Evolutionary conservation across 2,329 filamentous ascomycete genomes (phyloP).

Genomic region (Fusarium staphyleae): DNA sequence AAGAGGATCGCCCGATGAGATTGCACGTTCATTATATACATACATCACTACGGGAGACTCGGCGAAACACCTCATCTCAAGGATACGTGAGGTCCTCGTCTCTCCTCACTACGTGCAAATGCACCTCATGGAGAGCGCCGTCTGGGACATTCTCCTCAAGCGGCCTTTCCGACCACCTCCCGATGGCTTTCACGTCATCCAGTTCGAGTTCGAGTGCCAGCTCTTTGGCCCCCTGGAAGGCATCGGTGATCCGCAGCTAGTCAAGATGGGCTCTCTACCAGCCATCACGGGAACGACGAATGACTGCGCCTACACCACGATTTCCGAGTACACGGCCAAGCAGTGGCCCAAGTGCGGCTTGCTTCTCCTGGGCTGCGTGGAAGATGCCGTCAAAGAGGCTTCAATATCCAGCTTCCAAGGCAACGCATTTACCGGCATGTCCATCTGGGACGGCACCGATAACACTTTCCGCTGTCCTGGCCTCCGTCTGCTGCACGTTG

Average conservation of each 20-base stretch:
- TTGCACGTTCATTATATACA: constrained; percentile 43
- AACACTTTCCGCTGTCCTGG: constrained; percentile 40
- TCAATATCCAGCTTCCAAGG: constrained; percentile 36
- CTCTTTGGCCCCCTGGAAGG: constrained; percentile 43
- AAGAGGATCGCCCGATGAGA: constrained; percentile 45
- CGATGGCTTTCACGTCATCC: constrained; percentile 47
- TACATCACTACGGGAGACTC: constrained; percentile 43
- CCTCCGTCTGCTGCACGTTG: constrained; percentile 46
- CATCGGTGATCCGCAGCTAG: constrained; percentile 41
- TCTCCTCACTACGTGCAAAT: constrained; percentile 49
- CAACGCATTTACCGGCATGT: constrained; percentile 44
- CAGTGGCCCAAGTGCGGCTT: constrained; percentile 47
- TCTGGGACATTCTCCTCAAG: constrained; percentile 48
- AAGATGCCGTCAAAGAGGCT: constrained; percentile 45
- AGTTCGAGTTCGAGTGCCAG: constrained; percentile 48
- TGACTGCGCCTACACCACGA: constrained; percentile 44
- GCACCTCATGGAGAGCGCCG: constrained; percentile 48
- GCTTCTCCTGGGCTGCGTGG: constrained; percentile 43
- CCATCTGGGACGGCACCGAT: constrained; percentile 47
- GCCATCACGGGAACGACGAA: constrained; percentile 47
- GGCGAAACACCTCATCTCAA: constrained; percentile 41
- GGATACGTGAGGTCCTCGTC: constrained; percentile 42
- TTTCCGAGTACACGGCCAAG: constrained; percentile 44
- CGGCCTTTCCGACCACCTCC: constrained; percentile 42
- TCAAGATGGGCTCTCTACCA: constrained; percentile 43